Percentiles rank a stretch among this genome's conserved stretches.
These are phyloP conservation scores for Mycena galericulata DNA, from an alignment of 768 basidiomycete species.

Conservation along the genomic window DNA sequence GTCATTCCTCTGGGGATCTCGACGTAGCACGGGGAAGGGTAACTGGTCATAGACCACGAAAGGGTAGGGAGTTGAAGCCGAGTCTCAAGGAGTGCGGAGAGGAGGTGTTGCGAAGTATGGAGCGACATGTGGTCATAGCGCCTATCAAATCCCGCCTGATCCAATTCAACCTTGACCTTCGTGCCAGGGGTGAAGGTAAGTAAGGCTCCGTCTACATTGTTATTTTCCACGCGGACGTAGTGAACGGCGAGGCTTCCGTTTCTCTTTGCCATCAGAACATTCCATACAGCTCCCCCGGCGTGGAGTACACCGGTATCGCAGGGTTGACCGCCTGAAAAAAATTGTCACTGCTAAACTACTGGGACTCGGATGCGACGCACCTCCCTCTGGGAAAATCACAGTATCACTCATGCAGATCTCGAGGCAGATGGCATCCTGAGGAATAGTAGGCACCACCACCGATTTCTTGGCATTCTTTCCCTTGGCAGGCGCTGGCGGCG, in stretches of 20 bases:
- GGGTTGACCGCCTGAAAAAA: slow-evolving; percentile 73
- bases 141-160: slow-evolving; percentile 69
- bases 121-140: slow-evolving; percentile 87
- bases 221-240: slow-evolving; percentile 63
- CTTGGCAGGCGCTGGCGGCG: slow-evolving; percentile 52
- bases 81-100: slow-evolving; percentile 83
- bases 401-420: slow-evolving; percentile 83
- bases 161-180: slow-evolving; percentile 65
- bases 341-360: background rate
- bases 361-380: background rate
- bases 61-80: slow-evolving; percentile 75
- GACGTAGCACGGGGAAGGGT: slow-evolving; percentile 79
- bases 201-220: slow-evolving; percentile 55
- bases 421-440: slow-evolving; percentile 58
- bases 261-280: slow-evolving; percentile 75
- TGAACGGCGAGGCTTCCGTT: slow-evolving; percentile 82
- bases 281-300: slow-evolving; percentile 49
- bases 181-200: slow-evolving; percentile 63
- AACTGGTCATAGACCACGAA: slow-evolving; percentile 83
- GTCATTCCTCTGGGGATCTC: slow-evolving; percentile 80
- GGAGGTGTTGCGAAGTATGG: slow-evolving; percentile 88
- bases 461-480: slow-evolving; percentile 70
- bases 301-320: slow-evolving; percentile 75
- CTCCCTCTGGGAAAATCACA: slow-evolving; percentile 84
- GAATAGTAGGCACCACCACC: slow-evolving; percentile 59